Base-by-base conservation (phyloP, 1,139 yeast genomes). In the Debaryomyces psychrophilus region DNA sequence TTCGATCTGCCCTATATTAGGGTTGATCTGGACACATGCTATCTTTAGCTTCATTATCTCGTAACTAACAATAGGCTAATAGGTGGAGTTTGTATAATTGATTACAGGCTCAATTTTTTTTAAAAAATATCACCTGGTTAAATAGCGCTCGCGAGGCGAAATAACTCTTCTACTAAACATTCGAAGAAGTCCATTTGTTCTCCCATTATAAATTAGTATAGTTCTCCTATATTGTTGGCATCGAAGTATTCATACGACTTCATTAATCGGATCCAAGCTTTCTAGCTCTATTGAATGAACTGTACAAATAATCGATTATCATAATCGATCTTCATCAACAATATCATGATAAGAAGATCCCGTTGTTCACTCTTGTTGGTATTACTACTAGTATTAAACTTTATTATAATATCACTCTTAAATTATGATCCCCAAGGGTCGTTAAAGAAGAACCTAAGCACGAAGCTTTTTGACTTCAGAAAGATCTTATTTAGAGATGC, bases 21-120 rank as follows among this genome's bases (percentile, higher is more conserved):
- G 87, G 56, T 85, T 86, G 45, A 85, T 62, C 58, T 89, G 96
- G 3, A 88, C 71, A 15, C 83, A 74, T 0, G 92, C 95, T 5
- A 88, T 73, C 48, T 79, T 73, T 2, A 66, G 46, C 44, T 55
- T 64, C 67, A 64, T 65, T 11, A 11, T 33, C n/a, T 5, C n/a
- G 8, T 33, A 20, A 11, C 8, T 11, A 33, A n/a, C 11, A n/a
- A 5, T n/a, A 12, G 8, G 11, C 28, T 26, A 31, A 31, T 22
- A 31, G 8, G 8, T 17, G 22, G 12, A 18, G 14, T 33, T 33
- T 20, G 5, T 20, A n/a, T 20, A 9, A 33, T 20, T 33, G 36
- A n/a, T 29, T 2, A 29, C 5, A 15, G 8, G 25, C 23, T 18
- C 6, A 11, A 33, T 18, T 33, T 33, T 33, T 33, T 6, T 23